phyloP scores from a whole-genome alignment of 441 rosid genomes.

The Bocquillonia castaneifolia region DNA sequence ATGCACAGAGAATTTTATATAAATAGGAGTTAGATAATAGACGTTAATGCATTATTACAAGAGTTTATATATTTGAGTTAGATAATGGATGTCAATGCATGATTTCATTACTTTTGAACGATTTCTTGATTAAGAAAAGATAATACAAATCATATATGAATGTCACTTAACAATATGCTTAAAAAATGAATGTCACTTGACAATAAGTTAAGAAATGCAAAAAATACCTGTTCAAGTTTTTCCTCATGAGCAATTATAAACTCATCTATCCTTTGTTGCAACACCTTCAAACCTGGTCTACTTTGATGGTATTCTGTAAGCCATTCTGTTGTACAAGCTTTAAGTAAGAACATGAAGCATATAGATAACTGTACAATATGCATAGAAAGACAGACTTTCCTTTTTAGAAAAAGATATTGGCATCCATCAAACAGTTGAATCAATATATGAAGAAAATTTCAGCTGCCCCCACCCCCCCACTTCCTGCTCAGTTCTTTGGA shows the following conservation, averaged over 20 bases:
- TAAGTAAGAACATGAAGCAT: conserved; percentile 15
- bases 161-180: not conserved
- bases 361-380: not conserved
- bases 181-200: not conserved
- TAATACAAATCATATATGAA: not conserved
- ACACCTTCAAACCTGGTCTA: conserved; percentile 69
- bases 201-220: not conserved
- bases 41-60: too few species aligned
- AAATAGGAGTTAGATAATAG: too few species aligned
- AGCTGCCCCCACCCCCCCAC: not conserved
- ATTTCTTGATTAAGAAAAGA: not conserved
- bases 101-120: conserved; percentile 1
- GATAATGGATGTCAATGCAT: not conserved
- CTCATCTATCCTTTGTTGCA: conserved; percentile 78
- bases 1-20: too few species aligned
- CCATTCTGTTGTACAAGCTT: conserved; percentile 62
- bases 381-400: not conserved
- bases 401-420: not conserved
- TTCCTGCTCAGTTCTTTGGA: not conserved
- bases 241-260: conserved; percentile 67
- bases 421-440: not conserved
- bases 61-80: not conserved
- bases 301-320: conserved; percentile 57
- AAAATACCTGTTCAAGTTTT: conserved; percentile 63
- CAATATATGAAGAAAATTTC: not conserved